Base-by-base conservation (phyloP, 2,329 filamentous ascomycete genomes). In the Fusarium virguliforme region DNA sequence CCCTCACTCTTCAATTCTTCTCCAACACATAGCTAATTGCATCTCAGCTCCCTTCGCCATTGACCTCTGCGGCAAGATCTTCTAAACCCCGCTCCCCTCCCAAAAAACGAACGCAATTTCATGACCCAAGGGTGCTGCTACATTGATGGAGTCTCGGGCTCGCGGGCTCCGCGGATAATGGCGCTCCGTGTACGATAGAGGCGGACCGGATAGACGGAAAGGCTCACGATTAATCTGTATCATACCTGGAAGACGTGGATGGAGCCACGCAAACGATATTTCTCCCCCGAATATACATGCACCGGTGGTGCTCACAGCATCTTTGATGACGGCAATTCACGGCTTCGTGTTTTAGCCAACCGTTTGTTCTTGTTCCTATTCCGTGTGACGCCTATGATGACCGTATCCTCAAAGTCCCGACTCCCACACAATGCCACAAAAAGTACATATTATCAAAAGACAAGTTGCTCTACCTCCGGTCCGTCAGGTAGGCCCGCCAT, bases 41-140 rank as follows among this genome's bases (percentile, higher is more conserved):
- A 2, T 18, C 59, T 4, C 13, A 90, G 88, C 87, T 62, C 88
- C 88, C 59, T 90, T 90, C 76, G 84, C 86, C 71, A 83, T 90
- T 75, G 86, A 90, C 67, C 84, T 85, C 72, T 80, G 83, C 62
- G 82, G 82, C 76, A 81, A 81, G 75, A 75, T 85, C 75, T 81
- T 84, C 63, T 85, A 83, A 77, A 71, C 37, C 8, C 10, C 48
- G 32, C 50, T 18, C 18, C 34, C 51, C 15, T 50, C 24, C 43
- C 51, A 59, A 54, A 12, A 59, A 58, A n/a, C 35, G 34, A 50
- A 37, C 38, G 43, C 30, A 38, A 48, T 28, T 22, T 30, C 30
- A 28, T 53, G 48, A 24, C 43, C 43, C 12, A 60, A 38, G 40
- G 35, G 43, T 67, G 53, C 51, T 41, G 41, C 51, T 41, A 38